phyloP scores from a whole-genome alignment of 192 early-diverging fungal genomes.

The Diversispora eburnea region DNA sequence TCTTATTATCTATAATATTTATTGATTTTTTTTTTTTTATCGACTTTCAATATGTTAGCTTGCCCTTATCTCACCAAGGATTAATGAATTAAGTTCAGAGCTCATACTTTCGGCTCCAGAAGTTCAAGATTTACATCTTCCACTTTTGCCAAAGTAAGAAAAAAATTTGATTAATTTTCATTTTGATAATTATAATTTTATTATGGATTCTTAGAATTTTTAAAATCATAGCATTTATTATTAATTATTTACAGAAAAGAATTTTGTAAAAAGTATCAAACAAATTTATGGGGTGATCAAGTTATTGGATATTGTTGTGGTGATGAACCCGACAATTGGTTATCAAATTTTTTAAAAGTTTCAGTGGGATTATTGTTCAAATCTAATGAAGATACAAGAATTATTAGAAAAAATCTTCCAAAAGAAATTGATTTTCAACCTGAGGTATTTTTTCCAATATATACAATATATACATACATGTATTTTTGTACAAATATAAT shows the following conservation, averaged over 20 bases:
- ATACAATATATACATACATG: not conserved
- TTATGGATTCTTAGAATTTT: not conserved
- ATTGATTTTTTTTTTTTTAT: not conserved
- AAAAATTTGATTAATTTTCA: not conserved
- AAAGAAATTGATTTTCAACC: constrained; percentile 33
- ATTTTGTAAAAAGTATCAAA: constrained; percentile 29
- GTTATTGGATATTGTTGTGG: constrained; percentile 61
- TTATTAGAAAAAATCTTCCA: constrained; percentile 47
- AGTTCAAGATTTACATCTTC: not conserved
- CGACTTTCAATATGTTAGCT: not conserved
- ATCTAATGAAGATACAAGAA: constrained; percentile 38
- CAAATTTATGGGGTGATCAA: constrained; percentile 38
- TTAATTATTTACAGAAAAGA: constrained; percentile 19
- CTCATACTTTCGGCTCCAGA: not conserved
- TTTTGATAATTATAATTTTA: not conserved
- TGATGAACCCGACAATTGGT: constrained; percentile 57
- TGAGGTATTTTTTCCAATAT: not conserved
- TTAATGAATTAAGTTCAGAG: not conserved
- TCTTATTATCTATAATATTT: constrained; percentile 4
- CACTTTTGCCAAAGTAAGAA: constrained; percentile 20
- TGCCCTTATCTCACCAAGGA: not conserved
- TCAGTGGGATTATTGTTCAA: constrained; percentile 48
- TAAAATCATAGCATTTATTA: not conserved
- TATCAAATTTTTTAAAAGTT: constrained; percentile 46
- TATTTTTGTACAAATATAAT: not conserved